phyloP scores from a whole-genome alignment of 163 green algal genomes.

The Scenedesmus sp. region DNA sequence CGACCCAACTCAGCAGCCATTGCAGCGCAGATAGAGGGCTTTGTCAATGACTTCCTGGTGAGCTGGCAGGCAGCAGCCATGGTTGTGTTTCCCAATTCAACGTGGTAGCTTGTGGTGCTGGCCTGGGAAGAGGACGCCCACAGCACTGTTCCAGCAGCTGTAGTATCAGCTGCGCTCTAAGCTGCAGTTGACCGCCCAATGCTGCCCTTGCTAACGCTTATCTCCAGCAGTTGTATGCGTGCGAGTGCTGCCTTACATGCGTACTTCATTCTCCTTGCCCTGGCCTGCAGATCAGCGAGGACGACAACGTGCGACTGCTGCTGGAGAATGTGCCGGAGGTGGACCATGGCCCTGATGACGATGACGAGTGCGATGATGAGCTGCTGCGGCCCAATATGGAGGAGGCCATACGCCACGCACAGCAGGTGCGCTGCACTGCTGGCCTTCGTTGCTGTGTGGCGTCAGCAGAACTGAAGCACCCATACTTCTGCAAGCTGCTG shows the following conservation, averaged over 20 bases:
- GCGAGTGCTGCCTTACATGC: neutral
- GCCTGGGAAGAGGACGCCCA: neutral
- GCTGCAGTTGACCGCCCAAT: too few species aligned
- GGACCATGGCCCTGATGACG: constrained; percentile 34
- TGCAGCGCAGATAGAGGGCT: constrained; percentile 80
- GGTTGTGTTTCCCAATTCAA: neutral
- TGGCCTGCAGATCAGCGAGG: constrained; percentile 58
- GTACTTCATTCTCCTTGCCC: neutral
- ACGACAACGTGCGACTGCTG: constrained; percentile 51
- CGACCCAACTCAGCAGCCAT: constrained; percentile 76
- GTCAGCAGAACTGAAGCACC: neutral
- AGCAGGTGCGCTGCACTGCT: neutral
- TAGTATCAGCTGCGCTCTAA: too few species aligned
- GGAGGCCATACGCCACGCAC: constrained; percentile 32
- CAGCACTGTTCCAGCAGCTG: too few species aligned
- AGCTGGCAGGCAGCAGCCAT: neutral
- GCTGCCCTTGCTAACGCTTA: neutral
- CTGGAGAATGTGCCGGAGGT: constrained; percentile 51
- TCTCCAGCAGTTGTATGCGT: neutral
- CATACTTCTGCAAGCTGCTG: too few species aligned
- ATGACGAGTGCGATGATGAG: constrained; percentile 1
- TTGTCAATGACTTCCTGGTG: constrained; percentile 82
- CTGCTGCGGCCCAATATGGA: constrained; percentile 46
- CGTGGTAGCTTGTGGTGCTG: neutral
- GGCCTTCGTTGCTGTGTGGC: too few species aligned